A percentile compares a stretch with the other conserved stretches of the same genome.
Conservation (phyloP, 352 stramenopile genomes). For the Thalassiosira oceanica region DNA sequence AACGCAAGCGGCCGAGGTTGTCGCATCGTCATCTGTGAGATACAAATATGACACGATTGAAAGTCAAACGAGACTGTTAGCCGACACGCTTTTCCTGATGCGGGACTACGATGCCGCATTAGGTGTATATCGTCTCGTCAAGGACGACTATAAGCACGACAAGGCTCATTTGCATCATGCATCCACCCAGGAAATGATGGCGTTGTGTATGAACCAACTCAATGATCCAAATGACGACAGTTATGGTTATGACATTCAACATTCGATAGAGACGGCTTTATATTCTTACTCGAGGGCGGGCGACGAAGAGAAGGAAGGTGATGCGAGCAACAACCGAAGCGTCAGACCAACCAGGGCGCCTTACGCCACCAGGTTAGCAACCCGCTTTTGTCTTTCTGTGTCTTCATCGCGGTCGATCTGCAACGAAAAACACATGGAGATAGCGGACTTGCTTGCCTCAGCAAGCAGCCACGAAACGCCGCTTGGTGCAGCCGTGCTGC, state of each 20-base stretch:
- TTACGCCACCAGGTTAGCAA: constrained; percentile 62
- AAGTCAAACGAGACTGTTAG: constrained; percentile 74
- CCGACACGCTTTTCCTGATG: constrained; percentile 81
- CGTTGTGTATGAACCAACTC: constrained; percentile 66
- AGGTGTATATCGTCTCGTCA: constrained; percentile 73
- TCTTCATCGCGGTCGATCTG: constrained; percentile 42
- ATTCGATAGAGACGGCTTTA: constrained; percentile 68
- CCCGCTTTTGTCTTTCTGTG: constrained; percentile 68
- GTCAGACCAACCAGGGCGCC: constrained; percentile 43
- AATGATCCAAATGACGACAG: constrained; percentile 47
- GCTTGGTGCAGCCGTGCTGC: constrained; percentile 68
- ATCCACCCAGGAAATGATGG: constrained; percentile 80
- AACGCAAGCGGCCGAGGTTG: background rate
- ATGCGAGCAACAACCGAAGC: constrained; percentile 13
- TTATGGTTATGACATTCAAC: constrained; percentile 46
- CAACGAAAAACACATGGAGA: constrained; percentile 63
- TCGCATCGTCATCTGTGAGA: constrained; percentile 1
- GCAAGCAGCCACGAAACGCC: constrained; percentile 73
- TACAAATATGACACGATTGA: constrained; percentile 79
- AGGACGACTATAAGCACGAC: constrained; percentile 84
- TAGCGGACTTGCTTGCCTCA: constrained; percentile 75
- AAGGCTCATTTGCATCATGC: constrained; percentile 71
- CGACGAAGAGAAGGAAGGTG: constrained; percentile 60
- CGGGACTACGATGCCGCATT: constrained; percentile 79
- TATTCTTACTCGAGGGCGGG: constrained; percentile 65